Evolutionary conservation across 805 yeast genomes (phyloP), one percentile per base, ranked within the genome.

Genomic region (Grigorovia transvaalensis): DNA sequence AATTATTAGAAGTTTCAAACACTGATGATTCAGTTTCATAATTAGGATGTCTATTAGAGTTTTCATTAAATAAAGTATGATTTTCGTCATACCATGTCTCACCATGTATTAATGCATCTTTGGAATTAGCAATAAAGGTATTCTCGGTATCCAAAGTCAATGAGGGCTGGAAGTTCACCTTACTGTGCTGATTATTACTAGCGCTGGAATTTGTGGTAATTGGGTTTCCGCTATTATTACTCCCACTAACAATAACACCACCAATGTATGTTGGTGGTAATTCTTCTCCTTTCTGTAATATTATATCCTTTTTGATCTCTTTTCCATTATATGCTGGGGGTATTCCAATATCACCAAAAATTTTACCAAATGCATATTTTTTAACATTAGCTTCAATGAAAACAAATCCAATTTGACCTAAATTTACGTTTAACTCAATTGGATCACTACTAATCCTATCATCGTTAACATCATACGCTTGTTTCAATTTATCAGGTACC

Each of bases 361-460:
- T 63, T 33, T 68, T 59, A 27, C 65, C 95, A 67, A 82, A 84
- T 15, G 89, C 89, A 86, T 91, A 86, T 63, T 84, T 85, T 61
- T 86, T 85, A 23, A 86, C 90, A 67, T 86, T 86, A 0, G 83
- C 95, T 63, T 86, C 93, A 48, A 86, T 85, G 61, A 81, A 85
- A 1, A 86, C 91, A 66, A 73, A 86, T 2, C 95, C 95, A 46
- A 77, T 64, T 64, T 85, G 91, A 1, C 95, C 95, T 48, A 86
- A 59, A 60, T 83, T 86, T 3, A 84, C 85, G 56, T 82, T 85
- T 30, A 84, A 55, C 47, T 65, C 67, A 27, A 63, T 61, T 47
- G 62, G 64, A 46, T 62, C 67, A 44, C 69, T 59, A n/a, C 57
- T 54, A 27, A 62, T 51, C 13, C 50, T 53, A 23, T 57, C 58